phyloP scores from a whole-genome alignment of 2,329 filamentous ascomycete genomes.

The Parasarocladium wereldwijsianum region DNA sequence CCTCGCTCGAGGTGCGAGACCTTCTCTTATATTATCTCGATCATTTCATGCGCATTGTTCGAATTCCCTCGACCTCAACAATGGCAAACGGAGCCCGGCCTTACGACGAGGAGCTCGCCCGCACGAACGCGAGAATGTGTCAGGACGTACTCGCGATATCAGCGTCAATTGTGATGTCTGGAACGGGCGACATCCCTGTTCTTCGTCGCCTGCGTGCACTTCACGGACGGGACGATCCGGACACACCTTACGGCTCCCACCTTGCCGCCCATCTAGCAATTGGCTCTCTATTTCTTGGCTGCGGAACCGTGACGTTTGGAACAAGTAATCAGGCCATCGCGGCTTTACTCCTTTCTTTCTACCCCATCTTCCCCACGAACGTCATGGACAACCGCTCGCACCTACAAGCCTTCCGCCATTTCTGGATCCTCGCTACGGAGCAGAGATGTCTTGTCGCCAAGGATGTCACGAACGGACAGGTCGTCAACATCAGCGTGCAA shows the following conservation, averaged over 20 bases:
- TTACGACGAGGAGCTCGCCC: slow-evolving; percentile 75
- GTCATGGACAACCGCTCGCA: slow-evolving; percentile 92
- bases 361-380: slow-evolving; percentile 77
- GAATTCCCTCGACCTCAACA: slow-evolving; percentile 24
- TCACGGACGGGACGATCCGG: slow-evolving; percentile 71
- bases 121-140: slow-evolving; percentile 76
- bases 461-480: slow-evolving; percentile 71
- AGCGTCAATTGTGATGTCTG: slow-evolving; percentile 82
- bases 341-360: slow-evolving; percentile 78
- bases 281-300: slow-evolving; percentile 79
- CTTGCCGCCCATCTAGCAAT: slow-evolving; percentile 86
- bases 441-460: slow-evolving; percentile 77
- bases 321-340: slow-evolving; percentile 80
- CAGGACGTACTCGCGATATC: slow-evolving; percentile 78
- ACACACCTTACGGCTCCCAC: slow-evolving; percentile 86
- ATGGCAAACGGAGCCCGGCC: slow-evolving; percentile 19
- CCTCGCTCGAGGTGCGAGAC: slow-evolving; percentile 57
- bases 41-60: slow-evolving; percentile 66
- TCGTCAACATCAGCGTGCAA: slow-evolving; percentile 57
- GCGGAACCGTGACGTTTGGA: slow-evolving; percentile 82
- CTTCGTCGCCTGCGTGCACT: slow-evolving; percentile 75
- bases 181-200: slow-evolving; percentile 76
- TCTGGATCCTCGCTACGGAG: slow-evolving; percentile 91
- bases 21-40: slow-evolving; percentile 74
- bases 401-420: slow-evolving; percentile 88